Evolutionary conservation across 768 basidiomycete species (phyloP), one percentile per base, ranked within the genome.

Genomic region (Tricholoma terreum): DNA sequence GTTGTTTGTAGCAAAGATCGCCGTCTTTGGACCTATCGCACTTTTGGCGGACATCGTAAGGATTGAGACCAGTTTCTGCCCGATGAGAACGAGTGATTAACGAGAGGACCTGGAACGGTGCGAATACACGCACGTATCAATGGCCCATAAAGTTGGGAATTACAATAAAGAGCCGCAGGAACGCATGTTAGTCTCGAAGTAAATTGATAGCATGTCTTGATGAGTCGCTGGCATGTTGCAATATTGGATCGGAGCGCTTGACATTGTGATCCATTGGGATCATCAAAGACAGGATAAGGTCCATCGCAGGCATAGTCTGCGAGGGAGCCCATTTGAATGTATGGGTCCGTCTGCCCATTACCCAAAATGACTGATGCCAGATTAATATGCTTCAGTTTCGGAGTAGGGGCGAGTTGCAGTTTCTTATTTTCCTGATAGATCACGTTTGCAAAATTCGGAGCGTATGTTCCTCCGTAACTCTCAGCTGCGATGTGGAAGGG

Each of bases 301-400:
- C 90, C 89, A 9, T 88, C 79, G 66, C 92, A 94, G 12, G 84
- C 86, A 63, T 85, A 93, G 61, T 96, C 94, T 1, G 92, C 87
- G 19, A 97, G 75, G 34, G 84, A 79, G 4, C 81, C 86, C 75
- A 92, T 86, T 67, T 98, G 96, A 40, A 84, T 74, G 65, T 83
- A 85, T 7, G 92, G 90, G 63, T 95, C 88, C 0, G 92, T 94
- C 50, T 90, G 75, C 9, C 92, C 95, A 67, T 94, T 97, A 3
- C 88, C 96, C 52, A 98, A 82, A 60, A 98, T 79, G 49, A 98
- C 73, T 0, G 89, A 92, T 30, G 81, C 84, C 31, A 96, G 80
- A 74, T 94, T 93, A 72, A 97, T 85, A 61, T 80, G 78, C 63
- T 83, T 77, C 40, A 92, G 69, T n/a, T 73, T 70, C 0, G 82